A percentile compares a stretch with the other conserved stretches of the same genome.
Conservation (phyloP, 805 yeast genomes). For the Brettanomyces naardenensis region DNA sequence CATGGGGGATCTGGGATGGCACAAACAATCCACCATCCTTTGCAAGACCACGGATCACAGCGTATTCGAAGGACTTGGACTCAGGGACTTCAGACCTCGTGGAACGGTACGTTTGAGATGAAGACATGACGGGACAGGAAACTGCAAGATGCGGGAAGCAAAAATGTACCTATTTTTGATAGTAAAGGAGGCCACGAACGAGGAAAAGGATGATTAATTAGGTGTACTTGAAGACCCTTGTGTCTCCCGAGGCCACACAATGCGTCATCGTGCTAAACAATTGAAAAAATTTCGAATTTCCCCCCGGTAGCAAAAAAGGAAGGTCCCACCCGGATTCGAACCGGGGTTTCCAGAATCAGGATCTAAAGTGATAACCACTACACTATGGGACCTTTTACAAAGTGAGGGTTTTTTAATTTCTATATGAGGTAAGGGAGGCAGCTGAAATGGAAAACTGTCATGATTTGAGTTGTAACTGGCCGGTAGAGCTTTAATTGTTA, state of each 20-base stretch:
- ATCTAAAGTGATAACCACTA: constrained; percentile 30
- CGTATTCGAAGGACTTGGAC: constrained; percentile 66
- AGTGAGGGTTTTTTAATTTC: too few species aligned
- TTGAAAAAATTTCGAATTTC: not conserved
- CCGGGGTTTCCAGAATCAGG: constrained; percentile 31
- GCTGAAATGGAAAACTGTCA: too few species aligned
- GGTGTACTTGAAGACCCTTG: too few species aligned
- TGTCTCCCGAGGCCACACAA: too few species aligned
- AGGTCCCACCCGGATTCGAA: constrained; percentile 32
- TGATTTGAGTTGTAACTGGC: too few species aligned
- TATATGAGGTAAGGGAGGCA: too few species aligned
- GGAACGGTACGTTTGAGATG: constrained; percentile 61
- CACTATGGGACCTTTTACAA: constrained; percentile 8
- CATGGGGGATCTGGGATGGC: constrained; percentile 73
- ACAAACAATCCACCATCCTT: constrained; percentile 94
- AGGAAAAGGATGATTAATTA: too few species aligned
- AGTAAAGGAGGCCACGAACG: too few species aligned
- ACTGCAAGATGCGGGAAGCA: too few species aligned
- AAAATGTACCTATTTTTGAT: too few species aligned
- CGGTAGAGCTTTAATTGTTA: too few species aligned
- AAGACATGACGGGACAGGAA: not conserved
- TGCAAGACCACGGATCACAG: constrained; percentile 85
- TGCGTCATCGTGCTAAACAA: not conserved
- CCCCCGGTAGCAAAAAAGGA: constrained; percentile 4
- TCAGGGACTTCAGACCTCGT: constrained; percentile 56